Evolutionary conservation across 257 asterid genomes (phyloP), one percentile per base, ranked within the genome.

Genomic region (Forsythia viridissima): DNA sequence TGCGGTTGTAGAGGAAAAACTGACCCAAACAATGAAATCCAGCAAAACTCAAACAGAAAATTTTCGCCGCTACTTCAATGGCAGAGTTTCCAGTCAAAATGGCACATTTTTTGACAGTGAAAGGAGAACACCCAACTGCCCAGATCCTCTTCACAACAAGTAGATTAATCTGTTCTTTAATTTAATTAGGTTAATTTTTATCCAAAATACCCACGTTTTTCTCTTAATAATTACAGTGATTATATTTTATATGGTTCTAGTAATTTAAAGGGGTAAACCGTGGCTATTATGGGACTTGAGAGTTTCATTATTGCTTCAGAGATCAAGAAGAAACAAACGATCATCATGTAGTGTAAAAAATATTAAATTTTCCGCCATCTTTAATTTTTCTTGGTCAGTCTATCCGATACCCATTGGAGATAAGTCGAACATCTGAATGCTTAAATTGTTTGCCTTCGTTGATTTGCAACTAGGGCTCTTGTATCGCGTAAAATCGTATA

Each of bases 71-170:
- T 86, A 84, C 72, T 86, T 88, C 82, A 73, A 71, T 51, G 67
- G 73, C 61, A 81, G 82, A 65, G 59, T 80, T 52, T 52, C 77
- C 44, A 71, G 65, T 39, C 80, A 65, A 69, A 81, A 79, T 70
- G 84, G 61, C 34, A 75, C 74, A 41, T 79, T 84, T 44, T 79
- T 74, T 55, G 89, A 82, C 20, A 84, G 51, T 79, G 83, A 86
- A 76, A 83, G 92, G 79, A 79, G 84, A 63, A 85, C 86, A 67
- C 89, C 92, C 36, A 88, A 89, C 71, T 84, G 92, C 79, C 92
- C 92, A 84, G 92, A 88, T 84, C 89, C 88, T 77, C 92, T 88
- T 24, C 92, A 88, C 80, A 88, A 88, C 85, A 57, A 86, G 88
- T 81, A 82, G 89, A 76, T n/a, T 57, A 57, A 57, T 57, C 12